Base-by-base conservation (phyloP, 176 grass and related monocot genomes). In the Poa annua region DNA sequence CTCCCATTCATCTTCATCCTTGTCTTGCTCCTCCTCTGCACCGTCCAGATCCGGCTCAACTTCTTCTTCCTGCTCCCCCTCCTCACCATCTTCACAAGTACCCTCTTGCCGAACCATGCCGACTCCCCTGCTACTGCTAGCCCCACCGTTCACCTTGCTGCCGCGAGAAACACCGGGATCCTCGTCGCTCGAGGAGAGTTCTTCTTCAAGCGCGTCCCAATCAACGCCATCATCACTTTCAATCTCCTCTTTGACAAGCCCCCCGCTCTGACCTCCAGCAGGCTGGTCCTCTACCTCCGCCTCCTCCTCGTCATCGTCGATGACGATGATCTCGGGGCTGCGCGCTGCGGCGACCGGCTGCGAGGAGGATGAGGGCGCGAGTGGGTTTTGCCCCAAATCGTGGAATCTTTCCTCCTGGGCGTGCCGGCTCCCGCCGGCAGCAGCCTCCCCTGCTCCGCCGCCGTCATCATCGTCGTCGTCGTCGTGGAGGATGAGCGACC, bases 1-100 rank as follows among this genome's bases (percentile, higher is more conserved):
- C 35, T 74, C 77, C 35, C 26, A 32, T 57, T 81, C 77, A 69
- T 69, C 71, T 56, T 75, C 20, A 13, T 60, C 85, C 47, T 69
- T 16, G 70, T n/a, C 25, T 9, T 70, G 36, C 52, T 12, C 17
- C 21, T 63, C 33, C 55, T 21, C 75, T 17, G 11, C 45, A 29
- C 47, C 78, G n/a, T 66, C 67, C 10, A 63, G 59, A 45, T 20
- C 21, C 67, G 33, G 24, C 50, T 34, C 78, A 51, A 35, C 35
- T 21, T 13, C 67, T 1, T 11, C 45, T 17, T 21, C 61, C 22
- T 42, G 48, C 44, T 20, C 29, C 26, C 21, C 62, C 22, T 42
- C 60, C 33, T 19, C 22, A 3, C 66, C 38, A 8, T 80, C 57
- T 14, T 66, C 85, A 8, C 34, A 81, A 35, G 36, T 25, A 71